A percentile compares a stretch with the other conserved stretches of the same genome.
Conservation (phyloP, 106 monocot genomes). For the Acorus gramineus region DNA sequence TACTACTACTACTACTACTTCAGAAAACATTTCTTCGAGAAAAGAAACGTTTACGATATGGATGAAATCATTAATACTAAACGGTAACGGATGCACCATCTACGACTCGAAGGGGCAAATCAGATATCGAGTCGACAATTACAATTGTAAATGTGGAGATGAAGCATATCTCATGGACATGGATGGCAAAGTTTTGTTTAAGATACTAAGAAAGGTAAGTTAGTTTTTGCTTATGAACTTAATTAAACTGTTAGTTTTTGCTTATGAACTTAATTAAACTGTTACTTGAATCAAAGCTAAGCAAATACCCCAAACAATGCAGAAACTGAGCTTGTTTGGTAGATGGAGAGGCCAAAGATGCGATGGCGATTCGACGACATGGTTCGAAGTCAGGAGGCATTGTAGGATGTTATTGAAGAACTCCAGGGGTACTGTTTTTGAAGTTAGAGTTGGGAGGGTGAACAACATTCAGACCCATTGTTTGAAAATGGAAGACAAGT, state of each 20-base stretch:
- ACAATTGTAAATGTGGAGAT: slow-evolving; percentile 13
- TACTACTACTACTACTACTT: no score
- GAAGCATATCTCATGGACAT: slow-evolving; percentile 35
- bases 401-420: slow-evolving; percentile 1
- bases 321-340: slow-evolving; percentile 7
- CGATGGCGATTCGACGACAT: slow-evolving; percentile 8
- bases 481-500: no score
- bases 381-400: slow-evolving; percentile 26
- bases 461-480: background rate
- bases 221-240: background rate
- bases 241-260: background rate
- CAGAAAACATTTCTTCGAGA: background rate
- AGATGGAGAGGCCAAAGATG: slow-evolving; percentile 21
- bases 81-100: slow-evolving; percentile 35
- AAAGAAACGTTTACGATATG: slow-evolving; percentile 25
- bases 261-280: background rate
- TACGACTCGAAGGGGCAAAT: slow-evolving; percentile 20
- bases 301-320: background rate
- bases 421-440: background rate
- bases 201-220: slow-evolving; percentile 20
- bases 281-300: background rate
- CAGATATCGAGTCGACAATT: slow-evolving; percentile 36
- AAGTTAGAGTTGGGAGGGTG: slow-evolving; percentile 1
- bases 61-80: slow-evolving; percentile 40
- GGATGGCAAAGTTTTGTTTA: slow-evolving; percentile 16